Evolutionary conservation across 2,329 filamentous ascomycete genomes (phyloP).

Genomic region (Ramularia endophylla): DNA sequence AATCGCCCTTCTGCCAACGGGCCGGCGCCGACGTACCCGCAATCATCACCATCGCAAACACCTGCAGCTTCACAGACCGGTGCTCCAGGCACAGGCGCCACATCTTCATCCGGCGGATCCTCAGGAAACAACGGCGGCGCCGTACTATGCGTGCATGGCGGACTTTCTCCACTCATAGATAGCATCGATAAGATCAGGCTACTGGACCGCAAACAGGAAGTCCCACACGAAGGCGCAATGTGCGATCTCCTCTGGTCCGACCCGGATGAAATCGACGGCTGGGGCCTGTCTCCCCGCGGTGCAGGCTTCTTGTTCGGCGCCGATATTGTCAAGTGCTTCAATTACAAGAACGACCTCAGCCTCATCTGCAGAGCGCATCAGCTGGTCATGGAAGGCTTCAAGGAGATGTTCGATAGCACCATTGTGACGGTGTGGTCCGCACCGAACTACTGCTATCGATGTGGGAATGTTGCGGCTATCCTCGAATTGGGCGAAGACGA

Average conservation of each 20-base stretch:
- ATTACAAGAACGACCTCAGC: slow-evolving; percentile 85
- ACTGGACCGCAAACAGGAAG: slow-evolving; percentile 94
- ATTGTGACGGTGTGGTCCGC: slow-evolving; percentile 88
- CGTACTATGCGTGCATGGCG: slow-evolving; percentile 92
- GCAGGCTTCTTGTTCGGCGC: slow-evolving; percentile 94
- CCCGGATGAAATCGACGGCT: slow-evolving; percentile 95
- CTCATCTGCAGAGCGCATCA: slow-evolving; percentile 93
- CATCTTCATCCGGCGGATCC: slow-evolving; percentile 57
- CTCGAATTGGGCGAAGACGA: slow-evolving; percentile 83
- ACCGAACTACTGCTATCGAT: slow-evolving; percentile 38
- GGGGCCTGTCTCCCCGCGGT: slow-evolving; percentile 88
- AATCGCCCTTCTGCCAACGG: slow-evolving; percentile 22
- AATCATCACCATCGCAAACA: slow-evolving; percentile 36
- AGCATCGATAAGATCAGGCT: slow-evolving; percentile 92
- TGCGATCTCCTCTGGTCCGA: slow-evolving; percentile 98
- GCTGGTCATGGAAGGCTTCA: slow-evolving; percentile 98
- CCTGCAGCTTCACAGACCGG: slow-evolving; percentile 43
- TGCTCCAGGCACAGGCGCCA: slow-evolving; percentile 72
- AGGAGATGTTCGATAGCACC: slow-evolving; percentile 95
- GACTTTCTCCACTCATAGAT: slow-evolving; percentile 84
- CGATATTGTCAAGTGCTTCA: slow-evolving; percentile 94
- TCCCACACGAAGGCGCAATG: slow-evolving; percentile 98
- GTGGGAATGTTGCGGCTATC: slow-evolving; percentile 70
- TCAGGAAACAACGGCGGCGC: slow-evolving; percentile 68
- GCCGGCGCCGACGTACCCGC: slow-evolving; percentile 23